phyloP scores from a whole-genome alignment of 1,284 basidiomycete species.

The Sanghuangporus sanghuang region DNA sequence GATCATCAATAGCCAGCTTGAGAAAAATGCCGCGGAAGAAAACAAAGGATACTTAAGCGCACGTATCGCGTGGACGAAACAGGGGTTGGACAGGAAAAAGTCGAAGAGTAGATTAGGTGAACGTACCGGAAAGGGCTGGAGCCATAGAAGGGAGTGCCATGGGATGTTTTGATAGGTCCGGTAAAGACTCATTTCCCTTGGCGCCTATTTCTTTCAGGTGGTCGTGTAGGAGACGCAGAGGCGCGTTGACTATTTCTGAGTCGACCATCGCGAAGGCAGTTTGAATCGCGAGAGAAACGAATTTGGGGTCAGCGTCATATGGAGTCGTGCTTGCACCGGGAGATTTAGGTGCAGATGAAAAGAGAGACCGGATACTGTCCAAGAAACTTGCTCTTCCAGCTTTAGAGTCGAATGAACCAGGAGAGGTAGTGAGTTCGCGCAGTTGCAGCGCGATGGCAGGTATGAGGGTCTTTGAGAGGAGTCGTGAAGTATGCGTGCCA shows the following conservation, averaged over 20 bases:
- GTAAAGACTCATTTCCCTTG: conserved; percentile 30
- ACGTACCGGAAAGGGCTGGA: conserved; percentile 70
- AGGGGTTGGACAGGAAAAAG: not conserved
- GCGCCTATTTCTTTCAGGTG: conserved; percentile 41
- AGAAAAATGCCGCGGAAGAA: not conserved
- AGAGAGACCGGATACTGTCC: conserved; percentile 35
- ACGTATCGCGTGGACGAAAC: not conserved
- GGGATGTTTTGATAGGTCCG: conserved; percentile 68
- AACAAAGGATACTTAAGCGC: not conserved
- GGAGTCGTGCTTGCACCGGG: conserved; percentile 17
- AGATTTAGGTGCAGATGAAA: conserved; percentile 35
- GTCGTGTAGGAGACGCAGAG: conserved; percentile 65
- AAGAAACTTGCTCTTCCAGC: conserved; percentile 29
- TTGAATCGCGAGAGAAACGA: conserved; percentile 69
- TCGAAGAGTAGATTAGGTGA: not conserved
- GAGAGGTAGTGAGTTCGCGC: conserved; percentile 40
- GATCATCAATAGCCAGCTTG: not conserved
- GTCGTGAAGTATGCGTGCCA: conserved; percentile 78
- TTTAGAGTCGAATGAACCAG: conserved; percentile 24
- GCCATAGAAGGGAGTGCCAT: conserved; percentile 66
- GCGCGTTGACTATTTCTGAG: conserved; percentile 71
- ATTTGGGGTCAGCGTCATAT: conserved; percentile 53
- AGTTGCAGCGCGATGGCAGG: conserved; percentile 84
- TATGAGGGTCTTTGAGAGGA: conserved; percentile 84
- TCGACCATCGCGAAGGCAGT: conserved; percentile 79